Conservation (phyloP, 768 basidiomycete species). For the Chiua virens region DNA sequence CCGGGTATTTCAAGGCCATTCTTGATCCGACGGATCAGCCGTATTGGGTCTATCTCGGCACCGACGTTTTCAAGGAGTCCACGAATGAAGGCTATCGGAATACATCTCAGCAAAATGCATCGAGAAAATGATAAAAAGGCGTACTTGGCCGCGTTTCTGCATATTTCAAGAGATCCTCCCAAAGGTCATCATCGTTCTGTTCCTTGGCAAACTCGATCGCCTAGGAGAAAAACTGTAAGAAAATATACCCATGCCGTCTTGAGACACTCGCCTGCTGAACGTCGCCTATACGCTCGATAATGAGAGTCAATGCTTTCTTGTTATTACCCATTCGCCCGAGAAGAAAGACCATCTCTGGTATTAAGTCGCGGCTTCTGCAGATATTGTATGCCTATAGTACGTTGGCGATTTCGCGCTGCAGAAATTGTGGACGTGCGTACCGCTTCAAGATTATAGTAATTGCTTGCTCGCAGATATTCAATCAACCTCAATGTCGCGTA, state of each 20-base stretch:
- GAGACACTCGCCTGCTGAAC: constrained; percentile 69
- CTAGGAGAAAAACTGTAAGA: constrained; percentile 36
- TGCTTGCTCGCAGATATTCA: constrained; percentile 89
- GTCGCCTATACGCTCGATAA: constrained; percentile 92
- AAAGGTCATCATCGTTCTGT: constrained; percentile 94
- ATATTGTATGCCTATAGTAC: constrained; percentile 73
- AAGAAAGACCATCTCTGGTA: constrained; percentile 96
- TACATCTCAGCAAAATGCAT: not conserved
- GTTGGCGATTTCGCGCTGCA: not conserved
- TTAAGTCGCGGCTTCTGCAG: constrained; percentile 82
- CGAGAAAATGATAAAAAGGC: constrained; percentile 14
- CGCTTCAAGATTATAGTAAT: constrained; percentile 85
- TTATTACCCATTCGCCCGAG: constrained; percentile 98
- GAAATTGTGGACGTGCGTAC: constrained; percentile 36
- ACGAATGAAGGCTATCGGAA: constrained; percentile 77
- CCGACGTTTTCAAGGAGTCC: constrained; percentile 95
- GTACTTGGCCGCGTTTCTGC: constrained; percentile 90
- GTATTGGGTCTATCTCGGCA: constrained; percentile 92
- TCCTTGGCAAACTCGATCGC: constrained; percentile 99
- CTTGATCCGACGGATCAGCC: constrained; percentile 91
- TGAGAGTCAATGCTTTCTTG: constrained; percentile 89
- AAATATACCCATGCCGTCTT: not conserved
- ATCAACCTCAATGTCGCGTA: constrained; percentile 77
- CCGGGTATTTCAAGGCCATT: constrained; percentile 97
- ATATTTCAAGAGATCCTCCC: constrained; percentile 94